A percentile compares a stretch with the other conserved stretches of the same genome.
phyloP scores from a whole-genome alignment of 2,329 filamentous ascomycete genomes.

The Hymenotorrendiella dingleyae region DNA sequence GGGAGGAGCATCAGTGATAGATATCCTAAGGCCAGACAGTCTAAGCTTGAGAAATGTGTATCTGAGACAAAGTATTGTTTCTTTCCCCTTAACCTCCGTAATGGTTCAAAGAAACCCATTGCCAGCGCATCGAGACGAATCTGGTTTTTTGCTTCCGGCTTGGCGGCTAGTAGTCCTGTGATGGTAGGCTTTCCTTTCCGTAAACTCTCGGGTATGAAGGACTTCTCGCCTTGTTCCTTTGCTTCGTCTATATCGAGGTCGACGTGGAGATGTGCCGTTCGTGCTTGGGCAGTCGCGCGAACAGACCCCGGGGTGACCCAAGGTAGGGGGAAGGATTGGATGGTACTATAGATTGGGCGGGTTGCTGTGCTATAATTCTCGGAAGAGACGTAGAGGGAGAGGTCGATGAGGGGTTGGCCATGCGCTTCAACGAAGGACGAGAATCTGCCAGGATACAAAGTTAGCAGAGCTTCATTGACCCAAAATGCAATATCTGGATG shows the following conservation, averaged over 20 bases:
- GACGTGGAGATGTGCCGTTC: slow-evolving; percentile 65
- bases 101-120: slow-evolving; percentile 62
- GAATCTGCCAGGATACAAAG: slow-evolving; percentile 36
- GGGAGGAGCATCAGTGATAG: slow-evolving; percentile 66
- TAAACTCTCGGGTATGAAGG: slow-evolving; percentile 30
- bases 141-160: slow-evolving; percentile 63
- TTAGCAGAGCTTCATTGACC: not conserved
- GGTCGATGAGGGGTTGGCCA: slow-evolving; percentile 72
- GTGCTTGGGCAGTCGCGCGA: slow-evolving; percentile 61
- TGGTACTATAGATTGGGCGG: slow-evolving; percentile 70
- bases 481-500: not conserved
- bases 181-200: slow-evolving; percentile 40
- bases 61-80: slow-evolving; percentile 51
- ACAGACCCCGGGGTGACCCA: slow-evolving; percentile 76
- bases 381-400: slow-evolving; percentile 84
- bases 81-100: slow-evolving; percentile 55
- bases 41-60: slow-evolving; percentile 54
- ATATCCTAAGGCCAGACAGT: slow-evolving; percentile 78
- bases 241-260: slow-evolving; percentile 50
- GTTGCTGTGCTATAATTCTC: slow-evolving; percentile 78
- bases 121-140: slow-evolving; percentile 74
- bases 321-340: slow-evolving; percentile 81
- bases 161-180: slow-evolving; percentile 51
- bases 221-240: slow-evolving; percentile 25
- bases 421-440: slow-evolving; percentile 67